phyloP scores from a whole-genome alignment of 169 alveolate genomes.

The Eimeria tenella region DNA sequence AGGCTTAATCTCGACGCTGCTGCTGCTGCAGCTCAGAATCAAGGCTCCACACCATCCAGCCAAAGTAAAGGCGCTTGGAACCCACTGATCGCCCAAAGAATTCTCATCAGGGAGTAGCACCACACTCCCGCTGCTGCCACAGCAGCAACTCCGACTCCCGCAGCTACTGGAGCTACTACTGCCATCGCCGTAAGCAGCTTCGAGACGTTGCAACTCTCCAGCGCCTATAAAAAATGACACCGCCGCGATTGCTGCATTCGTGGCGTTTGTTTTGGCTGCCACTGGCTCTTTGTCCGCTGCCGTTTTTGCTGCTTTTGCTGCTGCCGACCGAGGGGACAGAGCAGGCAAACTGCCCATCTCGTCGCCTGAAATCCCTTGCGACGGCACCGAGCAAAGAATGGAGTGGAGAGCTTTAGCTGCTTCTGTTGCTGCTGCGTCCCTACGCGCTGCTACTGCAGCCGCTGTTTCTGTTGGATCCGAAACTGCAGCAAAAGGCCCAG shows the following conservation, averaged over 20 bases:
- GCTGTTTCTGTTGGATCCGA: conserved; percentile 2
- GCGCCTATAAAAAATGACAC: conserved; percentile 12
- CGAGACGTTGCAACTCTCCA: neutral
- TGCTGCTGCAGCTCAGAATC: conserved; percentile 58
- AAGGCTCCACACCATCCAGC: conserved; percentile 19
- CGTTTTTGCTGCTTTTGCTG: conserved; percentile 36
- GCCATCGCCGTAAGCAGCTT: conserved; percentile 15
- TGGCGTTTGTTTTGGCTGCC: conserved; percentile 18
- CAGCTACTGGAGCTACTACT: conserved; percentile 32
- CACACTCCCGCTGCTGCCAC: neutral
- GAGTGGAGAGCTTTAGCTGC: conserved; percentile 45
- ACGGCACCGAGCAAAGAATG: neutral
- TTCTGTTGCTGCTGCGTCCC: conserved; percentile 30
- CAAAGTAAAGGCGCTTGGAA: conserved; percentile 24
- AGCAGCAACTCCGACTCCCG: conserved; percentile 5
- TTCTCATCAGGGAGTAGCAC: neutral
- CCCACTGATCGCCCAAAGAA: neutral
- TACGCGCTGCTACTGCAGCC: conserved; percentile 26
- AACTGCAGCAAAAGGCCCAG: conserved; percentile 13
- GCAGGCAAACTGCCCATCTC: neutral
- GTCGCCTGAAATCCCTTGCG: conserved; percentile 6
- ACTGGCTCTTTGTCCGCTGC: neutral
- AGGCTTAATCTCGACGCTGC: conserved; percentile 37
- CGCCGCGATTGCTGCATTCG: conserved; percentile 57
- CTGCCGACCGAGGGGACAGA: conserved; percentile 8